These are phyloP conservation scores for Ascobolus immersus DNA, from an alignment of 495 filamentous ascomycete genomes.

Conservation along the genomic window DNA sequence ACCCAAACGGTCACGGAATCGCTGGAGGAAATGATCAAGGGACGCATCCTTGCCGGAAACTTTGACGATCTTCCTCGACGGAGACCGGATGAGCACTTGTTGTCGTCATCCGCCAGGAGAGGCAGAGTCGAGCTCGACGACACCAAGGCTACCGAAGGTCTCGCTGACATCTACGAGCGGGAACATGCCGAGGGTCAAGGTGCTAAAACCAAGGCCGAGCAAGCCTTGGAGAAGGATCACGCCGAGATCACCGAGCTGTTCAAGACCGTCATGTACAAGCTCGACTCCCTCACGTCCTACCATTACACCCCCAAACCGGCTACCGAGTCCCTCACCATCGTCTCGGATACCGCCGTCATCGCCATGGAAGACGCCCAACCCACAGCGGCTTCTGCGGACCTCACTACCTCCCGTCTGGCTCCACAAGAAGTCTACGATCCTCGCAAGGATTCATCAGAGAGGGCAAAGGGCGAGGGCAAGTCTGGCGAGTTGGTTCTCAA, in stretches of 20 bases:
- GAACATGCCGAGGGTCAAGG: conserved; percentile 54
- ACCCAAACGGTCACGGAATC: conserved; percentile 80
- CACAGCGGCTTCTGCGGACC: conserved; percentile 31
- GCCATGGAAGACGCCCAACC: conserved; percentile 90
- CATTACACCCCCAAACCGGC: conserved; percentile 79
- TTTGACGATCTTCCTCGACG: conserved; percentile 81
- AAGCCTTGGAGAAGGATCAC: conserved; percentile 60
- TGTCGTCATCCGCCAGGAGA: conserved; percentile 29
- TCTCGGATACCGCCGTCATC: conserved; percentile 69
- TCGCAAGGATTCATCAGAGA: conserved; percentile 36
- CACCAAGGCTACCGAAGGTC: conserved; percentile 55
- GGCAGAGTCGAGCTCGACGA: conserved; percentile 62
- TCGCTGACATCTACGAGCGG: conserved; percentile 85
- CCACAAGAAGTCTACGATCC: conserved; percentile 85
- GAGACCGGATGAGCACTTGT: conserved; percentile 45
- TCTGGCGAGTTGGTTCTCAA: conserved; percentile 45
- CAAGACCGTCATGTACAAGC: conserved; percentile 50
- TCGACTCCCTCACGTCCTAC: conserved; percentile 80
- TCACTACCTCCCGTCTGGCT: conserved; percentile 44
- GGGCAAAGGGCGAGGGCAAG: conserved; percentile 17
- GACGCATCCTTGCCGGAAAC: conserved; percentile 67
- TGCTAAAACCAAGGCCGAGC: conserved; percentile 54
- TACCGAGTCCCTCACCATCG: conserved; percentile 52
- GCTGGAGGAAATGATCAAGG: conserved; percentile 84
- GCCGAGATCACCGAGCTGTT: conserved; percentile 64